phyloP scores from a whole-genome alignment of 768 basidiomycete species.

The Hygrocybe coccinea region DNA sequence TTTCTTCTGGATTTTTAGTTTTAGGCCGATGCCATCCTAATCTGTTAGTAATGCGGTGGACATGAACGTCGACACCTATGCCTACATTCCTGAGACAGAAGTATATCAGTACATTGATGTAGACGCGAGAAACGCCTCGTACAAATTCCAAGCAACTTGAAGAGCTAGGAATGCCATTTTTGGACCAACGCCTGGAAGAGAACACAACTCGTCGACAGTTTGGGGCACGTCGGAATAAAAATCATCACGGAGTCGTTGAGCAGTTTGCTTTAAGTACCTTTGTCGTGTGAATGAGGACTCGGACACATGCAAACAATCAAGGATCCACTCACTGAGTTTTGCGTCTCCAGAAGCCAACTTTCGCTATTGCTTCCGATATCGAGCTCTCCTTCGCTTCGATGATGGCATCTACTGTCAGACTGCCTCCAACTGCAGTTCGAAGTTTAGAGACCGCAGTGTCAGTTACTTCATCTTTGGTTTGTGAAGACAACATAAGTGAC shows the following conservation, averaged over 20 bases:
- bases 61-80: slow-evolving; percentile 95
- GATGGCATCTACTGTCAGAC: slow-evolving; percentile 69
- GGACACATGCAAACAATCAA: too few relatives aligned
- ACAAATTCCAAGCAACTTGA: slow-evolving; percentile 83
- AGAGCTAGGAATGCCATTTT: slow-evolving; percentile 92
- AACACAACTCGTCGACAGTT: slow-evolving; percentile 83
- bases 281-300: not conserved
- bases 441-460: slow-evolving; percentile 74
- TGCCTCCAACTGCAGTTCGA: slow-evolving; percentile 68
- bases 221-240: slow-evolving; percentile 84
- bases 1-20: slow-evolving; percentile 85
- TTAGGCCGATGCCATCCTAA: slow-evolving; percentile 86
- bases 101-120: not conserved
- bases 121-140: slow-evolving; percentile 19
- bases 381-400: slow-evolving; percentile 54
- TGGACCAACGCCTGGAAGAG: slow-evolving; percentile 86
- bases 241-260: slow-evolving; percentile 60
- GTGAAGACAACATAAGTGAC: slow-evolving; percentile 91
- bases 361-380: slow-evolving; percentile 74
- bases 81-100: slow-evolving; percentile 62
- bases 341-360: slow-evolving; percentile 90
- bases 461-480: slow-evolving; percentile 91
- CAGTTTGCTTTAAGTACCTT: slow-evolving; percentile 74
- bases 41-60: slow-evolving; percentile 91
- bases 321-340: slow-evolving; percentile 66